Conservation (phyloP, 805 yeast species). For the Starmerella khaoyaiensis region DNA sequence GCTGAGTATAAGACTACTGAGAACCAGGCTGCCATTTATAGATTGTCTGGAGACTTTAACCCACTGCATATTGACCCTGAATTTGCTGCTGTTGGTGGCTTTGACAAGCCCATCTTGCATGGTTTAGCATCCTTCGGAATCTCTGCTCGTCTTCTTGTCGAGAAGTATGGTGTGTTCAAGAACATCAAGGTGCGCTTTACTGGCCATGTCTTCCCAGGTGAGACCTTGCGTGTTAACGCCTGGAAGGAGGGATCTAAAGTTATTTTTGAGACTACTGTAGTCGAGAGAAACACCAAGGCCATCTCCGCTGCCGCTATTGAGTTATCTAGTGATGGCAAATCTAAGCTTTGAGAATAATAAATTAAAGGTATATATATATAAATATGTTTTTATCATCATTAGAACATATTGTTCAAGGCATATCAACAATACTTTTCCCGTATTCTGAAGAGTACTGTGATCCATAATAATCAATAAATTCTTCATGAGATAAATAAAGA, state of each 20-base stretch:
- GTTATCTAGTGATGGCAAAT: slow-evolving; percentile 27
- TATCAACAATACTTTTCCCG: slow-evolving; percentile 2
- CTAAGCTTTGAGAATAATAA: slow-evolving; percentile 19
- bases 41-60: slow-evolving; percentile 87
- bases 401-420: neutral
- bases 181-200: slow-evolving; percentile 86
- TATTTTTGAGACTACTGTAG: slow-evolving; percentile 67
- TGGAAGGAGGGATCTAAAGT: slow-evolving; percentile 71
- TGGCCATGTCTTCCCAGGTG: slow-evolving; percentile 91
- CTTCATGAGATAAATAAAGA: slow-evolving; percentile 38
- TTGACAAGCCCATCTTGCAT: slow-evolving; percentile 77
- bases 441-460: slow-evolving; percentile 24
- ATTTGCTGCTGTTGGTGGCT: slow-evolving; percentile 78
- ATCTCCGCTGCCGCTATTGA: slow-evolving; percentile 81
- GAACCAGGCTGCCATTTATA: slow-evolving; percentile 79
- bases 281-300: slow-evolving; percentile 65
- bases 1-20: slow-evolving; percentile 42
- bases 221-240: slow-evolving; percentile 61
- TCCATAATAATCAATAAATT: slow-evolving; percentile 44
- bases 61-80: slow-evolving; percentile 91
- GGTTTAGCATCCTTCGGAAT: slow-evolving; percentile 85
- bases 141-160: slow-evolving; percentile 59
- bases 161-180: slow-evolving; percentile 65
- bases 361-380: neutral
- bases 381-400: neutral